Base-by-base conservation (phyloP, 345 rosid species). In the Linum trigynum region DNA sequence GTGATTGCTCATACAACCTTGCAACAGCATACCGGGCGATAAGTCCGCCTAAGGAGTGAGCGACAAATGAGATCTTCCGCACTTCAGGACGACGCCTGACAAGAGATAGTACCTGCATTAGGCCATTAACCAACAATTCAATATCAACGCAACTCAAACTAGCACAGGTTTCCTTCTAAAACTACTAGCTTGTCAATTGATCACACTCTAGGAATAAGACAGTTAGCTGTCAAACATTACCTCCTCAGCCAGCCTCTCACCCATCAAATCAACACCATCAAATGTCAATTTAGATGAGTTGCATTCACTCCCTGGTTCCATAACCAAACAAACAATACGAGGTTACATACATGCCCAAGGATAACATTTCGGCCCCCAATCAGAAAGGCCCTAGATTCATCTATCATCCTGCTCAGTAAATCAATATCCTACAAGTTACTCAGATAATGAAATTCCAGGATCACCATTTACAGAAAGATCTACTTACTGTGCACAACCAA, bases 1-100 rank as follows among this genome's bases (percentile, higher is more conserved):
- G 63, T 61, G 70, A 58, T 61, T 71, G 68, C 73, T 75, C 79
- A 78, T 83, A 86, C 16, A 92, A 88, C 82, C 82, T 86, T 45
- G 96, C 97, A 60, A 92, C 70, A 57, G 97, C 97, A 81, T 87
- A 92, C 73, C 98, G 87, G 57, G 98, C 96, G 75, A 92, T 77
- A 74, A 92, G 91, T 58, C 98, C 98, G 35, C 98, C 98, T 77
- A 92, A 72, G 23, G 98, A 92, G 74, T 92, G 98, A 69, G 97
- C 97, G 64, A 92, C 87, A 65, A 92, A 90, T 39, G 98, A 92
- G 61, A 92, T 92, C 86, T 87, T 92, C 67, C 36, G 79, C 63
- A 88, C 72, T 39, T 79, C 83, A 70, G 75, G 85, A 76, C 88
- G 74, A 62, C 67, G 72, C 72, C 73, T 81, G 51, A 86, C 78